Conservation (phyloP, 306 rosid genomes). For the Cucurbita maxima region DNA sequence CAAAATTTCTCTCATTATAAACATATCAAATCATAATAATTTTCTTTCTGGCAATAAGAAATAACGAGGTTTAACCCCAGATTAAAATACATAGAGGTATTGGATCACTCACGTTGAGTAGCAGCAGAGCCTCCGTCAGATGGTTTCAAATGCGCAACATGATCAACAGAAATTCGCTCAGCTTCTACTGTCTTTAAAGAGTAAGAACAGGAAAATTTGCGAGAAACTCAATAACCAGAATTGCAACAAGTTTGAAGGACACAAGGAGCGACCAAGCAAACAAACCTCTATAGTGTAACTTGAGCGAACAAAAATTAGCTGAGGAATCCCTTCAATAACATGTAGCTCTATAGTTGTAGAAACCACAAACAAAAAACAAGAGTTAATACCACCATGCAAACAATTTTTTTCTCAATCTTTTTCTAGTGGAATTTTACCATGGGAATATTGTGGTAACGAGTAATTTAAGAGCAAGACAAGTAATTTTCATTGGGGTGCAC, state of each 20-base stretch:
- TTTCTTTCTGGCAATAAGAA: neutral
- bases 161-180: slow-evolving; percentile 93
- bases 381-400: slow-evolving; percentile 1
- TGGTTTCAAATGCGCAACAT: slow-evolving; percentile 96
- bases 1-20: neutral
- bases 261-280: neutral
- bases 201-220: neutral
- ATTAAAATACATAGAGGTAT: slow-evolving; percentile 4
- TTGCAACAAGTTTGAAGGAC: neutral
- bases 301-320: slow-evolving; percentile 75
- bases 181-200: slow-evolving; percentile 85
- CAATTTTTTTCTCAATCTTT: neutral
- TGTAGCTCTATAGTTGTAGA: slow-evolving; percentile 59
- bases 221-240: neutral
- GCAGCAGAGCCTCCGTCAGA: slow-evolving; percentile 99
- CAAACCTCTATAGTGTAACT: slow-evolving; percentile 86
- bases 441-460: neutral
- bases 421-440: neutral
- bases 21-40: neutral
- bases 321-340: slow-evolving; percentile 89
- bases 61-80: neutral
- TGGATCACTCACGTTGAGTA: slow-evolving; percentile 53
- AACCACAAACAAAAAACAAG: neutral
- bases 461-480: neutral
- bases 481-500: neutral